Conservation (phyloP, 129 eudicot species). For the Chrysanthemum seticuspe region DNA sequence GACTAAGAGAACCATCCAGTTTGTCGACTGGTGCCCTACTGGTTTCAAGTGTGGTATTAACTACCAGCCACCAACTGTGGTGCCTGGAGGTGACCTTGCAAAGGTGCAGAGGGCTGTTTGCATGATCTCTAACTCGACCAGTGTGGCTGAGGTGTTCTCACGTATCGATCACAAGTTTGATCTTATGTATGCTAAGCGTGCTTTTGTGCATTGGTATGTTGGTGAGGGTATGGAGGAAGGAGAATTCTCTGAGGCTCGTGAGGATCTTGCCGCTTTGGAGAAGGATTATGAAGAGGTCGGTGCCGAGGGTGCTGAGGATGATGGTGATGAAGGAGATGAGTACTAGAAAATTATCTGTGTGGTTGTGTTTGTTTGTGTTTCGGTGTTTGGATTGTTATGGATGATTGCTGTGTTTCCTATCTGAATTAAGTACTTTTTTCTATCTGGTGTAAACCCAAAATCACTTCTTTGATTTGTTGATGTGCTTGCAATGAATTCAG, state of each 20-base stretch:
- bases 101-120: constrained; percentile 72
- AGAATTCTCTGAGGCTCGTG: constrained; percentile 71
- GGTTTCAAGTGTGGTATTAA: constrained; percentile 76
- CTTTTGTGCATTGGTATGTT: constrained; percentile 77
- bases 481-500: no score
- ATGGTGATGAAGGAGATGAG: constrained; percentile 59
- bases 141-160: constrained; percentile 69
- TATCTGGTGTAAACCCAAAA: no score
- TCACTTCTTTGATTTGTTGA: no score
- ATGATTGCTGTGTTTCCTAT: not conserved
- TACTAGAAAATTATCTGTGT: constrained; percentile 27
- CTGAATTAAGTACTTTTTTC: not conserved
- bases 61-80: constrained; percentile 74
- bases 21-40: constrained; percentile 78
- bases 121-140: constrained; percentile 69
- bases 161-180: constrained; percentile 68
- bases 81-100: constrained; percentile 73
- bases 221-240: constrained; percentile 90
- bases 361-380: not conserved
- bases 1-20: constrained; percentile 71
- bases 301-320: constrained; percentile 60
- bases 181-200: constrained; percentile 70
- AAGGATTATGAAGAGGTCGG: constrained; percentile 80
- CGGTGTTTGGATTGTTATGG: constrained; percentile 18
- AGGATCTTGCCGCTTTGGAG: constrained; percentile 74